These are phyloP conservation scores for Carpinus viminea DNA, from an alignment of 306 rosid species.

Conservation along the genomic window DNA sequence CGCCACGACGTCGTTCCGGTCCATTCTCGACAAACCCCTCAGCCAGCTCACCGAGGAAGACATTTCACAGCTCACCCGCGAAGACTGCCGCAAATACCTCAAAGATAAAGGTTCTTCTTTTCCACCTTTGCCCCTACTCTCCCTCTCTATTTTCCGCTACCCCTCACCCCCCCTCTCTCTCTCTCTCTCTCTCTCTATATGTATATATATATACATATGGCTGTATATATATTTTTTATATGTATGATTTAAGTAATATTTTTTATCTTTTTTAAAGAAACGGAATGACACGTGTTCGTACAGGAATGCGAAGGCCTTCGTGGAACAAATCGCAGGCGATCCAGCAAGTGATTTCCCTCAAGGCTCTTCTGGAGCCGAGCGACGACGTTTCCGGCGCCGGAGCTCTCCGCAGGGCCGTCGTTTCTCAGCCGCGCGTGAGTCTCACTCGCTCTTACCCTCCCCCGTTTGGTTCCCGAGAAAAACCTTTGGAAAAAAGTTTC, in stretches of 20 bases:
- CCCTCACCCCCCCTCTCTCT: constrained; percentile 9
- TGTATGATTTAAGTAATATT: too few relatives aligned
- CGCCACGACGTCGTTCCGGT: constrained; percentile 61
- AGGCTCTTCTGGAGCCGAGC: constrained; percentile 86
- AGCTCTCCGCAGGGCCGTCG: constrained; percentile 44
- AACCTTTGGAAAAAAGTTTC: neutral
- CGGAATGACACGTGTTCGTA: constrained; percentile 66
- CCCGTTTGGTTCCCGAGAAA: constrained; percentile 7
- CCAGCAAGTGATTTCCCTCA: constrained; percentile 96
- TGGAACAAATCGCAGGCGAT: constrained; percentile 99
- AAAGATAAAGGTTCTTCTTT: constrained; percentile 73
- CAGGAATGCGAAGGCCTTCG: constrained; percentile 99
- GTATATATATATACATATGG: too few relatives aligned
- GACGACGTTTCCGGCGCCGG: constrained; percentile 62
- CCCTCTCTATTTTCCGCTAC: constrained; percentile 58
- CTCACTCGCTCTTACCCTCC: too few relatives aligned
- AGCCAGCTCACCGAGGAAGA: constrained; percentile 93
- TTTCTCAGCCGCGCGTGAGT: constrained; percentile 34
- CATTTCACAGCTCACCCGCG: constrained; percentile 99
- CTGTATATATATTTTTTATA: neutral
- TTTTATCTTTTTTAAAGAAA: neutral
- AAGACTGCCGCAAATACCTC: constrained; percentile 95
- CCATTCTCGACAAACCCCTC: constrained; percentile 90
- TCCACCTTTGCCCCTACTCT: constrained; percentile 35
- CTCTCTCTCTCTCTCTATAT: neutral